Evolutionary conservation across 441 rosid species (phyloP).

Genomic region (Gossypium lobatum): DNA sequence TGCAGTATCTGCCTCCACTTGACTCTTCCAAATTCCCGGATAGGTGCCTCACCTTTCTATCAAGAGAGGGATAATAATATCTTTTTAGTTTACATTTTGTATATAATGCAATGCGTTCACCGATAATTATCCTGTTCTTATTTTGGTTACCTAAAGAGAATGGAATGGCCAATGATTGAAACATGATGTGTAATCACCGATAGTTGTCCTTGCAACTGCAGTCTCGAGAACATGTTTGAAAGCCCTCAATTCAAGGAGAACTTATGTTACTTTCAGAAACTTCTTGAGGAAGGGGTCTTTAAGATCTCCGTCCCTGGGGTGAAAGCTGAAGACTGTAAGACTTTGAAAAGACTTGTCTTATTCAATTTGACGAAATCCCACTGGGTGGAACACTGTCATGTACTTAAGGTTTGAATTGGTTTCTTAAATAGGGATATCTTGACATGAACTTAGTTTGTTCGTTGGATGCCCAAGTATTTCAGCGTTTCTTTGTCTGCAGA

Average conservation of each 20-base stretch:
- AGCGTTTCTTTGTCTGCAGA: slow-evolving; percentile 34
- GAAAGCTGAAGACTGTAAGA: slow-evolving; percentile 54
- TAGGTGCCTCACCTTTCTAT: slow-evolving; percentile 26
- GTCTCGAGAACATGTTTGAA: slow-evolving; percentile 68
- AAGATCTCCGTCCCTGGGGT: slow-evolving; percentile 48
- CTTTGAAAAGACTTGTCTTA: slow-evolving; percentile 58
- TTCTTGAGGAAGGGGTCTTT: slow-evolving; percentile 79
- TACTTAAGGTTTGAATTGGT: slow-evolving; percentile 55
- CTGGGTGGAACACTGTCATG: slow-evolving; percentile 60
- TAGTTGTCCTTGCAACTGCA: slow-evolving; percentile 24
- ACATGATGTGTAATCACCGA: slow-evolving; percentile 11
- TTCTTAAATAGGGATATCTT: not conserved
- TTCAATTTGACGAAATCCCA: slow-evolving; percentile 51
- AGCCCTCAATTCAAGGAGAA: slow-evolving; percentile 86
- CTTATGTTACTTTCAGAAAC: slow-evolving; percentile 56
- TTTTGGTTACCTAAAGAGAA: not conserved
- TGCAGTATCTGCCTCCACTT: slow-evolving; percentile 59
- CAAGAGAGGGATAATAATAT: not conserved
- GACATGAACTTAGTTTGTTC: not conserved
- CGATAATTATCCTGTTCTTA: not conserved
- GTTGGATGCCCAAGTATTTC: not conserved
- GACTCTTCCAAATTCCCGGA: slow-evolving; percentile 54
- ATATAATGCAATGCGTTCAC: not conserved
- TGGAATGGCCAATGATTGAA: slow-evolving; percentile 6
- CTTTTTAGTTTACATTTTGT: slow-evolving; percentile 7